Percentiles rank a stretch among this genome's conserved stretches.
Conservation (phyloP, 2,329 filamentous ascomycete species). For the Epichloe sylvatica region DNA sequence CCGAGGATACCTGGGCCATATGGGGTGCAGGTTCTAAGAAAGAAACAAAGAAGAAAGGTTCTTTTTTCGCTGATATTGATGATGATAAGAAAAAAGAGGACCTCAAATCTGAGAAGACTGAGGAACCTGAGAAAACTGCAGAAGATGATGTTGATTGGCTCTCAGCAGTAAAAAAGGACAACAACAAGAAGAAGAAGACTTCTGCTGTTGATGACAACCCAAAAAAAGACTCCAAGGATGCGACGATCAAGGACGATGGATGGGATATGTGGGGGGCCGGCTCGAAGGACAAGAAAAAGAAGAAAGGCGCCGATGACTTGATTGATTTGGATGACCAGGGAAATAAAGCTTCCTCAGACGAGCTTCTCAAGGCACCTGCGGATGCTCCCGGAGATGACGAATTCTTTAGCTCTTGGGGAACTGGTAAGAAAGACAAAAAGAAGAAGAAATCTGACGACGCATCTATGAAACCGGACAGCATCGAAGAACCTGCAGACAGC, state of each 20-base stretch:
- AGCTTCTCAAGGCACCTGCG: slow-evolving; percentile 15
- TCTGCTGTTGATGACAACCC: background rate
- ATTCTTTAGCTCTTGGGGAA: slow-evolving; percentile 43
- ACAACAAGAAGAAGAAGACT: slow-evolving; percentile 8
- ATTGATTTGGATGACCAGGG: slow-evolving; percentile 22
- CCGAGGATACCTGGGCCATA: slow-evolving; percentile 1
- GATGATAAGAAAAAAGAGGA: slow-evolving; percentile 2
- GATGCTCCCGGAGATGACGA: slow-evolving; percentile 30
- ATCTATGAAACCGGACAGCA: slow-evolving; percentile 25
- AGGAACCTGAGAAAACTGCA: too few relatives aligned
- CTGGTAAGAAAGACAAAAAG: slow-evolving; percentile 34
- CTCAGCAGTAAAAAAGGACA: background rate
- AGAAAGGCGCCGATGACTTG: slow-evolving; percentile 23
- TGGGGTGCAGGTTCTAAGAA: slow-evolving; percentile 5
- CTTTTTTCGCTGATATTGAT: background rate
- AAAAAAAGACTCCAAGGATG: slow-evolving; percentile 5
- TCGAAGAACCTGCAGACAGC: slow-evolving; percentile 30
- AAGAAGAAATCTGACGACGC: slow-evolving; percentile 20
- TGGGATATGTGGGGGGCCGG: background rate
- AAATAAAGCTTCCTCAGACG: slow-evolving; percentile 12
- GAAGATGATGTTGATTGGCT: background rate
- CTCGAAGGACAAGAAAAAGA: slow-evolving; percentile 21
- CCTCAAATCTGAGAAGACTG: slow-evolving; percentile 7
- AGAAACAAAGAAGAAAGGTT: slow-evolving; percentile 9
- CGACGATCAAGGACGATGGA: background rate